Conservation (phyloP, 2,329 filamentous ascomycete species). For the Cladophialophora immunda region DNA sequence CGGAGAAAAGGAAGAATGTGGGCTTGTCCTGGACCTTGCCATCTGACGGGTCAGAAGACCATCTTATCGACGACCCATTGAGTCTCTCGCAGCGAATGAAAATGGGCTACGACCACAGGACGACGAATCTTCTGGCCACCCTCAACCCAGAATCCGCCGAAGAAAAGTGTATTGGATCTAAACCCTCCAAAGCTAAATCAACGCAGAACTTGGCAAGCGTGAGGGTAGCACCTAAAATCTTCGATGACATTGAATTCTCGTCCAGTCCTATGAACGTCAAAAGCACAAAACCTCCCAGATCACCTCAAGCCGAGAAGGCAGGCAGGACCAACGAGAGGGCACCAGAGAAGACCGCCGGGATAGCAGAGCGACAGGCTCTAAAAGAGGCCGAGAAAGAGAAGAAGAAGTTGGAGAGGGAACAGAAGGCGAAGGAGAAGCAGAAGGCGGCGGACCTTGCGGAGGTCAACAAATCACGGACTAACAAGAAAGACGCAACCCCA, state of each 20-base stretch:
- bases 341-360: slow-evolving; percentile 46
- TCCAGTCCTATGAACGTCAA: slow-evolving; percentile 53
- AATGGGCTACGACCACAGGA: slow-evolving; percentile 49
- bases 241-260: slow-evolving; percentile 38
- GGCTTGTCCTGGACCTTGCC: slow-evolving; percentile 17
- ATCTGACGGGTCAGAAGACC: slow-evolving; percentile 50
- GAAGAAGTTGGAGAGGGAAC: slow-evolving; percentile 58
- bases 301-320: slow-evolving; percentile 11
- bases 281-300: slow-evolving; percentile 29
- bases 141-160: slow-evolving; percentile 40
- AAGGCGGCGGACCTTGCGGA: slow-evolving; percentile 72
- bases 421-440: slow-evolving; percentile 70
- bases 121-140: slow-evolving; percentile 50
- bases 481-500: slow-evolving; percentile 75
- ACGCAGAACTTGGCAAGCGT: slow-evolving; percentile 33
- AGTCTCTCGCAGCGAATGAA: slow-evolving; percentile 28
- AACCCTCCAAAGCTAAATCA: slow-evolving; percentile 28
- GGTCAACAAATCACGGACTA: slow-evolving; percentile 75
- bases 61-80: slow-evolving; percentile 41
- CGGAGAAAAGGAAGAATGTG: slow-evolving; percentile 4
- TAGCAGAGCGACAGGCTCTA: slow-evolving; percentile 53
- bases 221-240: slow-evolving; percentile 6
- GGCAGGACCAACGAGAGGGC: slow-evolving; percentile 49
- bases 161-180: slow-evolving; percentile 21
- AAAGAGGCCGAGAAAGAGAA: slow-evolving; percentile 58